Base-by-base conservation (phyloP, 2,329 filamentous ascomycete genomes). In the Ciborinia camelliae region DNA sequence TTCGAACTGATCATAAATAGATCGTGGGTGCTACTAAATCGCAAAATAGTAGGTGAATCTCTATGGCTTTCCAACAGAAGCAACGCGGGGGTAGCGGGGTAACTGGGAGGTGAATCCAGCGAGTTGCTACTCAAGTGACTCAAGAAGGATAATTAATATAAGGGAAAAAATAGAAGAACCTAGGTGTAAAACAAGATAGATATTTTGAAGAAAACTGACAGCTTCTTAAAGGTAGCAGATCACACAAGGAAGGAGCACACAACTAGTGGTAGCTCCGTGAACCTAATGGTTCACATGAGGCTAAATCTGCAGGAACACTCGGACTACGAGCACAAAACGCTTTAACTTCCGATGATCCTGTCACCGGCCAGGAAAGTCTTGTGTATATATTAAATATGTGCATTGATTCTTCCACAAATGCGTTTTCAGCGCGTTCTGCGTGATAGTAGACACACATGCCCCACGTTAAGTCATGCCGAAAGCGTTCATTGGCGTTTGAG, bases 261-360 rank as follows among this genome's bases (percentile, higher is more conserved):
- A 50, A 32, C 32, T 53, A 10, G 28, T 7, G 28, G 23, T 52
- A 55, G 32, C 39, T 47, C 47, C 26, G 26, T 20, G 30, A 47
- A 43, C n/a, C 43, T 41, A 39, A 58, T 39, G 47, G 62, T 43
- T 64, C 52, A 63, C 52, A 62, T 62, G 65, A 35, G 50, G 35
- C 26, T 28, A 50, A 48, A 43, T 37, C 45, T 64, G 52, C 53
- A 65, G 52, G 55, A 60, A 63, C 55, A 59, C 57, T 62, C 23
- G 61, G 39, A 45, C 32, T 41, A 39, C 52, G 14, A 12, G 54
- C 20, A 32, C 30, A 32, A 41, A 48, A 64, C 43, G 28, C 45
- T 20, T 51, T 55, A 45, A 63, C 47, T 58, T 45, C 61, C 64
- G 66, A 66, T 39, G 59, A 62, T 64, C 62, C 51, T 53, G 51